Evolutionary conservation across 805 yeast species (phyloP).

Genomic region (Dipodascopsis uninucleata): DNA sequence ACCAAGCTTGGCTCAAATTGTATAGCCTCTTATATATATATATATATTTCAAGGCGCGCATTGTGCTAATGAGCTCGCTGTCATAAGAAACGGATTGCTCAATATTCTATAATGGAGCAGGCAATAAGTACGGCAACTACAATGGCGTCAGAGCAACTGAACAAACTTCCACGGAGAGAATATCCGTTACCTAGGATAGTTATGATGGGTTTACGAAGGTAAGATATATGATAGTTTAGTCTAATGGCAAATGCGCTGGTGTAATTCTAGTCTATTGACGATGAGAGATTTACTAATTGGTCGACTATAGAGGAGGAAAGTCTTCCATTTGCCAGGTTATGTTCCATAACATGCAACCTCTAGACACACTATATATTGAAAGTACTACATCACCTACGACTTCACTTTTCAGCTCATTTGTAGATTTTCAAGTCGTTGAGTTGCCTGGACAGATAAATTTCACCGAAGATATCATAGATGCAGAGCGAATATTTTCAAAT

Average conservation of each 20-base stretch:
- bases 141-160: too few species aligned
- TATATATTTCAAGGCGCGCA: too few species aligned
- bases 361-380: slow-evolving; percentile 86
- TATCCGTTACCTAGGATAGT: slow-evolving; percentile 16
- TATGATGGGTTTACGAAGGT: slow-evolving; percentile 26
- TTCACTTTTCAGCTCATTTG: slow-evolving; percentile 49
- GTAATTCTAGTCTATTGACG: too few species aligned
- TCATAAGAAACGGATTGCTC: too few species aligned
- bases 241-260: not conserved
- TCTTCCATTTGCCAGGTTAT: slow-evolving; percentile 94
- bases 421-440: slow-evolving; percentile 86
- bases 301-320: slow-evolving; percentile 57
- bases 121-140: too few species aligned
- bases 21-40: too few species aligned
- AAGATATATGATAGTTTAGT: not conserved
- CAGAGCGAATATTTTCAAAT: slow-evolving; percentile 68
- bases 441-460: slow-evolving; percentile 90
- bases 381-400: slow-evolving; percentile 49
- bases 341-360: slow-evolving; percentile 93
- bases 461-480: slow-evolving; percentile 80
- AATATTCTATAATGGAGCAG: too few species aligned
- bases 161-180: too few species aligned
- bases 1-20: too few species aligned
- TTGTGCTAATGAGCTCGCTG: too few species aligned
- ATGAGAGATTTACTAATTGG: too few species aligned